These are phyloP conservation scores for Zygnema circumcarinatum DNA, from an alignment of 139 green algal species.

Conservation along the genomic window DNA sequence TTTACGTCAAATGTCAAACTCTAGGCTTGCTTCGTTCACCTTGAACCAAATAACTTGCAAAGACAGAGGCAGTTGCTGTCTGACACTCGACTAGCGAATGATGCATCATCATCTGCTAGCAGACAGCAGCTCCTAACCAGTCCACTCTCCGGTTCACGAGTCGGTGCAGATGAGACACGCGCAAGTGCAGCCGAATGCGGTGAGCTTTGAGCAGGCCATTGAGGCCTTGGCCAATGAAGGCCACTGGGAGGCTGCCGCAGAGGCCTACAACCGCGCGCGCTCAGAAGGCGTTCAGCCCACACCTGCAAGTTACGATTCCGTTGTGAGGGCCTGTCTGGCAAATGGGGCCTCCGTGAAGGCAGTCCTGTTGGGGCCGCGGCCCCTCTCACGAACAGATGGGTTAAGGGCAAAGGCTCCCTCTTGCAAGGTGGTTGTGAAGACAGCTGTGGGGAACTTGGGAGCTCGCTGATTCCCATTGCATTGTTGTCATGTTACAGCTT, in stretches of 20 bases:
- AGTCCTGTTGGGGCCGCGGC: background rate
- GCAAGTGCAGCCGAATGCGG: background rate
- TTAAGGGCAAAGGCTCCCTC: background rate
- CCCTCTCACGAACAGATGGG: background rate
- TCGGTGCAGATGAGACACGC: conserved; percentile 29
- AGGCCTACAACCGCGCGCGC: background rate
- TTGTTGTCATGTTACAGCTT: background rate
- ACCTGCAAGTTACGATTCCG: background rate
- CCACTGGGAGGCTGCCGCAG: conserved; percentile 20
- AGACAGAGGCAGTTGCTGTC: too few species aligned
- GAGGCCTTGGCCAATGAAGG: conserved; percentile 16
- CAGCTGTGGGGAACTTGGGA: background rate
- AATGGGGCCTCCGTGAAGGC: background rate
- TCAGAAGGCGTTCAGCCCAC: background rate
- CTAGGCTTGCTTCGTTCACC: too few species aligned
- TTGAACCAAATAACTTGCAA: too few species aligned
- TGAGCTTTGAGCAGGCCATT: conserved; percentile 28
- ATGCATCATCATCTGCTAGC: too few species aligned
- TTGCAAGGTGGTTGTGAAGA: background rate
- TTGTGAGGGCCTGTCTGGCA: conserved; percentile 9
- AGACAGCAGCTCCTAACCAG: too few species aligned
- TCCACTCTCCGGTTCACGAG: too few species aligned
- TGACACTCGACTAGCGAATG: too few species aligned
- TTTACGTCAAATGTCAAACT: too few species aligned
- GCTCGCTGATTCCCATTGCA: background rate